Percentiles rank a stretch among this genome's conserved stretches.
Evolutionary conservation across 768 basidiomycete genomes (phyloP).

Genomic region (Lactifluus hygrophoroides): DNA sequence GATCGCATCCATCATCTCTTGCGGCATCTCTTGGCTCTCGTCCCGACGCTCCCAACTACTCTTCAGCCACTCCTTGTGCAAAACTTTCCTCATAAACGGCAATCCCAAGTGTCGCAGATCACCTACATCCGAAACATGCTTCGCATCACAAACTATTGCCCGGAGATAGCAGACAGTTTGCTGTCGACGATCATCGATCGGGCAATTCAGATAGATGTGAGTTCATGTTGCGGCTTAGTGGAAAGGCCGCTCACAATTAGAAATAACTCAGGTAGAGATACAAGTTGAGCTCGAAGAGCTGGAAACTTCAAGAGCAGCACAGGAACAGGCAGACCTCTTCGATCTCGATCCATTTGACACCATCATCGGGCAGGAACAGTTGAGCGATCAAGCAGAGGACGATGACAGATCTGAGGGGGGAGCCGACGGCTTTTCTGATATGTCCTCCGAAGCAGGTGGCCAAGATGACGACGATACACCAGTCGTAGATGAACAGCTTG

Average conservation of each 20-base stretch:
- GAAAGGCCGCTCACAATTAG: background rate
- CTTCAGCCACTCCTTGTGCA: conserved; percentile 77
- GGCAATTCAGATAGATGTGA: conserved; percentile 91
- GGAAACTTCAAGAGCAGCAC: conserved; percentile 49
- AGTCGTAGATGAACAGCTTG: conserved; percentile 38
- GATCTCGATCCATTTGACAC: conserved; percentile 82
- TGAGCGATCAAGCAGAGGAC: conserved; percentile 42
- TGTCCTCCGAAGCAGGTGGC: conserved; percentile 63
- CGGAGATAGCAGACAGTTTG: conserved; percentile 77
- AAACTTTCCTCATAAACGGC: conserved; percentile 91
- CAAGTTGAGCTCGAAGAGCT: conserved; percentile 92
- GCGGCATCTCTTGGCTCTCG: conserved; percentile 76
- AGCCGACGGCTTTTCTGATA: conserved; percentile 52
- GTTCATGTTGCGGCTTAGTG: background rate
- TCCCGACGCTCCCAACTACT: conserved; percentile 86
- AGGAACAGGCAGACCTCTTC: conserved; percentile 52
- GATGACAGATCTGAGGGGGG: conserved; percentile 38
- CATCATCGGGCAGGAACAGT: conserved; percentile 69
- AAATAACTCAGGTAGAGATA: conserved; percentile 69
- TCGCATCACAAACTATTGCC: conserved; percentile 76
- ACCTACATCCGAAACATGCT: conserved; percentile 90
- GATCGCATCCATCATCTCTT: conserved; percentile 81
- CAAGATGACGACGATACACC: conserved; percentile 36
- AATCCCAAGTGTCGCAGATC: conserved; percentile 66
- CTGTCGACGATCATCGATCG: conserved; percentile 84